These are phyloP conservation scores for Tulasnella sp. DNA, from an alignment of 768 basidiomycete genomes.

Conservation along the genomic window DNA sequence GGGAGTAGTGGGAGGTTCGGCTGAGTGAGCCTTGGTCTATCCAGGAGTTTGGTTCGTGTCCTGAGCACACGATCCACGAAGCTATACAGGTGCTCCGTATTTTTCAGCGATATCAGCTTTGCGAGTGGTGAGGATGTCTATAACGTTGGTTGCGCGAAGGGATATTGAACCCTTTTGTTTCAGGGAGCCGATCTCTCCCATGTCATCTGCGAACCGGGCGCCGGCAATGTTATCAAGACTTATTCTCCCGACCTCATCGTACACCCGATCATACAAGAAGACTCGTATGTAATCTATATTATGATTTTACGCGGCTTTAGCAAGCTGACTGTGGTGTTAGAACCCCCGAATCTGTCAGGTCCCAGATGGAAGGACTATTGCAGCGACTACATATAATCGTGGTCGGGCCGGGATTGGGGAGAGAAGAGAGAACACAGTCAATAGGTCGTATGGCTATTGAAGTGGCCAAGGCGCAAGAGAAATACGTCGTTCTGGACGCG, in stretches of 20 bases:
- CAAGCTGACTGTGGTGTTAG: conserved; percentile 7
- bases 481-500: conserved; percentile 92
- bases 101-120: conserved; percentile 91
- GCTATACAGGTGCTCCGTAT: conserved; percentile 96
- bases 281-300: conserved; percentile 47
- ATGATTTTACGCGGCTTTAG: conserved; percentile 4
- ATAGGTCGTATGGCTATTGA: conserved; percentile 72
- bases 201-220: conserved; percentile 92
- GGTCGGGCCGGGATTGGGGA: conserved; percentile 90
- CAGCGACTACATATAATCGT: conserved; percentile 87
- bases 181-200: conserved; percentile 94
- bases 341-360: conserved; percentile 45
- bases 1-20: conserved; percentile 88
- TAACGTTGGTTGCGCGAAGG: not conserved
- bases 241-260: conserved; percentile 98
- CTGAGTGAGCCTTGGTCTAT: conserved; percentile 61
- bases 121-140: conserved; percentile 54
- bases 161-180: not conserved
- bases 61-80: conserved; percentile 35
- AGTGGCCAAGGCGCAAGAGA: conserved; percentile 66
- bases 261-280: conserved; percentile 79
- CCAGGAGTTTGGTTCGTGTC: conserved; percentile 5
- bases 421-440: conserved; percentile 83
- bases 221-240: conserved; percentile 89
- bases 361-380: conserved; percentile 62